Evolutionary conservation across 768 basidiomycete species (phyloP), one percentile per base, ranked within the genome.

Genomic region (Terana coerulea): DNA sequence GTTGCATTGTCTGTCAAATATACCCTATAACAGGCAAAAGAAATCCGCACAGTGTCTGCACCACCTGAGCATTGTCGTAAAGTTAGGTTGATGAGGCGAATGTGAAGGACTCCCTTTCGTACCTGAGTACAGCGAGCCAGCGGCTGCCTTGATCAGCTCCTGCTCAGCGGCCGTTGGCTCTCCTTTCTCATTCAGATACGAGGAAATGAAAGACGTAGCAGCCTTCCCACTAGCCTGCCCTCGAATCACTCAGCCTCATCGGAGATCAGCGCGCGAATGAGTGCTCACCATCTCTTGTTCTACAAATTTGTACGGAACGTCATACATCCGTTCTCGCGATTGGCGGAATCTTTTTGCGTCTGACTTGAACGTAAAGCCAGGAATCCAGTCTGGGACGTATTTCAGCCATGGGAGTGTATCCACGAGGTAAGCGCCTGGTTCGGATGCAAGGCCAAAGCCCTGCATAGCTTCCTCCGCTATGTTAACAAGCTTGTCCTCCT

Each of bases 141-240:
- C 77, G n/a, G 76, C 74, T 36, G 77, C 78, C 68, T 75, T 78
- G 60, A 81, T 79, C 61, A 79, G 74, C 51, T 75, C 70, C 54
- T 78, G 77, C 34, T 76, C 75, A 60, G 75, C 34, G 8, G 14
- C 0, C 1, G 34, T 75, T 19, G 60, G 61, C 40, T 63, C 61
- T 42, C 72, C 57, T 39, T 42, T 50, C n/a, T 37, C 41, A 11
- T 50, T 42, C 9, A 52, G 21, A 26, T 49, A 50, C 3, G 43
- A 41, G 6, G 45, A 26, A 19, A 57, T 46, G 35, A 56, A 55
- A 1, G 59, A 57, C 5, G 15, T 21, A 9, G 21, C n/a, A 12
- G 49, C 43, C 9, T 36, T 15, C 28, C 41, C 35, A 14, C 22
- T 42, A 6, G 30, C 31, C 34, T n/a, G n/a, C n/a, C n/a, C n/a